Evolutionary conservation across 257 asterid genomes (phyloP).

Genomic region (Jasminum sambac): DNA sequence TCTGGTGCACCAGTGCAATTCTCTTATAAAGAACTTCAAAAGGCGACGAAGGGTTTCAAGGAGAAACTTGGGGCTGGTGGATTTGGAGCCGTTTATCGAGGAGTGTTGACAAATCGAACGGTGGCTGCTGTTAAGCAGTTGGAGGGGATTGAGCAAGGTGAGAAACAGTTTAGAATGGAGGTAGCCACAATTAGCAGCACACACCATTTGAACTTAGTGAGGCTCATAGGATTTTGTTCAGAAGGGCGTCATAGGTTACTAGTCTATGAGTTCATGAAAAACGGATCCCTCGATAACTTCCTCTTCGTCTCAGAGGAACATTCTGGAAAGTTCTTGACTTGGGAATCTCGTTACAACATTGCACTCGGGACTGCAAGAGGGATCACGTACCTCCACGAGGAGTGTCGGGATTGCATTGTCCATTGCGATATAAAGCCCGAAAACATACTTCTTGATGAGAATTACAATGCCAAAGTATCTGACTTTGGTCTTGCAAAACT

Average conservation of each 20-base stretch:
- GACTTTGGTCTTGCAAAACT: constrained; percentile 91
- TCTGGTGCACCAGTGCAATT: constrained; percentile 91
- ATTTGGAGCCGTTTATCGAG: constrained; percentile 78
- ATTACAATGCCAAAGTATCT: constrained; percentile 67
- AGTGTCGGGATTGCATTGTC: constrained; percentile 85
- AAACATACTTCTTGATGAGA: constrained; percentile 79
- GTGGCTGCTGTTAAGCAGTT: constrained; percentile 74
- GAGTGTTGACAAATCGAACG: constrained; percentile 59
- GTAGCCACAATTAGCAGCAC: constrained; percentile 89
- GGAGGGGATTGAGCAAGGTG: constrained; percentile 91
- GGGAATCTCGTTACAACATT: constrained; percentile 68
- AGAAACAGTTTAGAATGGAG: constrained; percentile 84
- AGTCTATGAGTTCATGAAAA: constrained; percentile 80
- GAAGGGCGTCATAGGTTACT: constrained; percentile 76
- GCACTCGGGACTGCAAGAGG: constrained; percentile 86
- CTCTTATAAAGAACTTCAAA: constrained; percentile 65
- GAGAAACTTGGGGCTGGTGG: constrained; percentile 94
- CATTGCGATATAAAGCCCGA: constrained; percentile 95
- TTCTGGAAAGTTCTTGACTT: constrained; percentile 57
- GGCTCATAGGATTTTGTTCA: constrained; percentile 81
- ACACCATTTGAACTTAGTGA: constrained; percentile 85
- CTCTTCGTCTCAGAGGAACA: constrained; percentile 53
- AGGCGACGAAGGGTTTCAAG: constrained; percentile 74
- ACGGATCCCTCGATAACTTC: constrained; percentile 67
- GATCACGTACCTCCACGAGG: constrained; percentile 85